Conservation (phyloP, 306 rosid genomes). For the Begonia masoniana region DNA sequence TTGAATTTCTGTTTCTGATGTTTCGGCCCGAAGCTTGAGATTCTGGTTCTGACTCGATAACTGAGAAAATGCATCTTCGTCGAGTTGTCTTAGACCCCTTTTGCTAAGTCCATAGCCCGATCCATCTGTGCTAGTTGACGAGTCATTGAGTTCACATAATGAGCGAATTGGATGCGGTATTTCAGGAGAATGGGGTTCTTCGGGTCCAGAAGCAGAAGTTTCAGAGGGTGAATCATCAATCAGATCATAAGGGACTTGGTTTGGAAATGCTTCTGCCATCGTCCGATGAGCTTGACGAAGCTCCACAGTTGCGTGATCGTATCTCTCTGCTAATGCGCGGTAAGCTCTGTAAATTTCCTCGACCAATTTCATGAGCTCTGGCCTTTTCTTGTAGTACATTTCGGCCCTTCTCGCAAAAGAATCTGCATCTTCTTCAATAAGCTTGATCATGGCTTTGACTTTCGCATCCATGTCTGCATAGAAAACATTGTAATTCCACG, state of each 20-base stretch:
- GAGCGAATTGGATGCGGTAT: constrained; percentile 36
- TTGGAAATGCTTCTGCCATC: constrained; percentile 89
- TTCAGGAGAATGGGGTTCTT: constrained; percentile 50
- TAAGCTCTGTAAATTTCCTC: constrained; percentile 99
- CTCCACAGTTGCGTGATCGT: constrained; percentile 91
- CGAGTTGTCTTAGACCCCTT: constrained; percentile 73
- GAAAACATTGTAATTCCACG: constrained; percentile 6
- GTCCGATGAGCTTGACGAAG: constrained; percentile 90
- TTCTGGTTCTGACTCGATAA: not conserved
- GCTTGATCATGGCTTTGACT: constrained; percentile 98
- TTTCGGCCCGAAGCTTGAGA: not conserved
- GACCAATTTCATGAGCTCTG: constrained; percentile 91
- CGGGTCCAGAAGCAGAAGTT: constrained; percentile 37
- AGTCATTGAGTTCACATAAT: constrained; percentile 32
- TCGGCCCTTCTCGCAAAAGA: constrained; percentile 99
- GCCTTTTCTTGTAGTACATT: constrained; percentile 97
- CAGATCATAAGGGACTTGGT: constrained; percentile 46
- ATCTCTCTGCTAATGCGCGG: constrained; percentile 98
- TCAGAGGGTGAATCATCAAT: constrained; percentile 55
- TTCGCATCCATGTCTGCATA: constrained; percentile 88
- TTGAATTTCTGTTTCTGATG: constrained; percentile 48
- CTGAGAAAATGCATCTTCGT: constrained; percentile 14
- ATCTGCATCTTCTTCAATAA: constrained; percentile 99
- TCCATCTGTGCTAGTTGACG: constrained; percentile 14
- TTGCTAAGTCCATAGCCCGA: constrained; percentile 17